Conservation (phyloP, 139 green algal species). For the Coelastrella sp. region DNA sequence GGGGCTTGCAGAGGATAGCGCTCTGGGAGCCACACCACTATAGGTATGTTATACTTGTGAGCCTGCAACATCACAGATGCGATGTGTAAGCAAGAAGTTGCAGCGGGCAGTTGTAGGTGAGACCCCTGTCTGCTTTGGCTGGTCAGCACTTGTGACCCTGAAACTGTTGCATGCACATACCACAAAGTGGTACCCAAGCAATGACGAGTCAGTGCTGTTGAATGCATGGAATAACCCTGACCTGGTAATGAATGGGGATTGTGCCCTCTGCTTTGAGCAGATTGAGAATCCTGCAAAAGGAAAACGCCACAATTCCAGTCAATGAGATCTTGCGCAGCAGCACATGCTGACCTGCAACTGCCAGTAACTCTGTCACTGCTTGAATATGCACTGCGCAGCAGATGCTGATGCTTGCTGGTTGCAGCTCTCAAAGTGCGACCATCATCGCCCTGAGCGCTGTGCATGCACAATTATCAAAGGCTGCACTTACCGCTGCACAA, state of each 20-base stretch:
- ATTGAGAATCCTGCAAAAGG: constrained; percentile 56
- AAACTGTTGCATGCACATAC: background rate
- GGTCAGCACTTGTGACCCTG: background rate
- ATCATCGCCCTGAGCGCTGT: no score
- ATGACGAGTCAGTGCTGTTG: no score
- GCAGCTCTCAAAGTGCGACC: no score
- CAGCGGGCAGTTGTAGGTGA: background rate
- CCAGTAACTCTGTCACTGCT: no score
- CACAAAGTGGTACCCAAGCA: background rate
- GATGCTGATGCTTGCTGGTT: no score
- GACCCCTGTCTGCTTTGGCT: background rate
- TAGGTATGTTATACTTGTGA: constrained; percentile 95
- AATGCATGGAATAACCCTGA: background rate
- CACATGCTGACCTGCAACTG: no score
- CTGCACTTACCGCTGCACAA: no score
- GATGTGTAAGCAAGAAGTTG: no score
- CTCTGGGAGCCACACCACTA: constrained; percentile 88
- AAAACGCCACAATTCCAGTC: background rate
- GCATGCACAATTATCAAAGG: no score
- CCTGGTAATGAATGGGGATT: constrained; percentile 89
- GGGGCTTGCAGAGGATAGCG: constrained; percentile 79
- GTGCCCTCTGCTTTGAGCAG: constrained; percentile 89
- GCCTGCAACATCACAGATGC: constrained; percentile 55
- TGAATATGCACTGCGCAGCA: no score
- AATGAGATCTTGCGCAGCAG: no score